Conservation (phyloP, 208 protist genomes). For the Vickermania spadyakhi region DNA sequence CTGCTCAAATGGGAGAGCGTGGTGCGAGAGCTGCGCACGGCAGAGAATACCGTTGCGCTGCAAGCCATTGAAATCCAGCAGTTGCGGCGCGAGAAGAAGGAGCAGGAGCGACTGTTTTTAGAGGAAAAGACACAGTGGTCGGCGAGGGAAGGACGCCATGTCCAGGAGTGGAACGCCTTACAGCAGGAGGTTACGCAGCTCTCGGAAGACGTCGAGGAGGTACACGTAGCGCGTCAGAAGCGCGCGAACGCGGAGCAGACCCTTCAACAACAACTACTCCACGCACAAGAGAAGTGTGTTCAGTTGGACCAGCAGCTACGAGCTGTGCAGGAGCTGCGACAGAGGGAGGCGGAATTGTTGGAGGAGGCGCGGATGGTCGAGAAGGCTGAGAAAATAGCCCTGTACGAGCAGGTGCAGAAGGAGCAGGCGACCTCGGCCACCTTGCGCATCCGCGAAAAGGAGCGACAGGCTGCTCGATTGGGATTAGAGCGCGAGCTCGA, state of each 20-base stretch:
- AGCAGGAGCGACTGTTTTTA: not conserved
- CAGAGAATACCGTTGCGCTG: not conserved
- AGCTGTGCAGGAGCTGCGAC: not conserved
- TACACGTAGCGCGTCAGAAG: not conserved
- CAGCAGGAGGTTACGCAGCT: not conserved
- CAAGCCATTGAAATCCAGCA: not conserved
- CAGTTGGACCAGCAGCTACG: not conserved
- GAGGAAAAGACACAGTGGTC: not conserved
- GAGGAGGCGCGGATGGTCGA: constrained; percentile 5
- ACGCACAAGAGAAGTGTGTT: not conserved
- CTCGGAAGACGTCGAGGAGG: not conserved
- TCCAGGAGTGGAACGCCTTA: not conserved
- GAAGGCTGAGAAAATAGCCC: constrained; percentile 1
- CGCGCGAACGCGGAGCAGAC: not conserved
- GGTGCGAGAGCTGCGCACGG: not conserved
- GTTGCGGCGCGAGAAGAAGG: not conserved
- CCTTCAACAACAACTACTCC: not conserved
- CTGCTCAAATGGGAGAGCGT: not conserved
- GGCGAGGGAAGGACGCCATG: not conserved
- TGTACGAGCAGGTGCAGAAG: constrained; percentile 4
- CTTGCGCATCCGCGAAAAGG: not conserved
- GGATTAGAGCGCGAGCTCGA: constrained; percentile 14
- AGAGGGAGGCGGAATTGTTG: constrained; percentile 4
- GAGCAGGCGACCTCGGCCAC: not conserved
- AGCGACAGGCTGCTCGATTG: not conserved